Evolutionary conservation across 2,329 filamentous ascomycete species (phyloP).

Genomic region (Curvularia eragrostidis): DNA sequence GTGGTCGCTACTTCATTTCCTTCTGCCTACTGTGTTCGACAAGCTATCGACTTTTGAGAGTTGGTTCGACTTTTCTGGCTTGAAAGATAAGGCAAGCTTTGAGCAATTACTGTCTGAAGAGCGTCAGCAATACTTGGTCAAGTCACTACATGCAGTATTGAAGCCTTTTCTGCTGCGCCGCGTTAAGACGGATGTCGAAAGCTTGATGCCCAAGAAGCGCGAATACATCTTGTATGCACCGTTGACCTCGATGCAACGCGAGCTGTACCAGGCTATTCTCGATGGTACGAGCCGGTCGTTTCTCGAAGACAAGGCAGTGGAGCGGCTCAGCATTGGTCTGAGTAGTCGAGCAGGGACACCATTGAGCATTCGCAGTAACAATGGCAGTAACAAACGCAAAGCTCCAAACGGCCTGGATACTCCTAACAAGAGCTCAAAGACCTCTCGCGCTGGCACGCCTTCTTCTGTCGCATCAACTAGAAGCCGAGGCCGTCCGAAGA

Average conservation of each 20-base stretch:
- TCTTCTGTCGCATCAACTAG: conserved; percentile 59
- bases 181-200: conserved; percentile 92
- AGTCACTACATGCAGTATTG: conserved; percentile 89
- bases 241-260: conserved; percentile 87
- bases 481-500: conserved; percentile 62
- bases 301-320: conserved; percentile 78
- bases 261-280: conserved; percentile 81
- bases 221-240: conserved; percentile 97
- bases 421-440: conserved; percentile 74
- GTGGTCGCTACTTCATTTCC: conserved; percentile 93
- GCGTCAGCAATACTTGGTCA: conserved; percentile 76
- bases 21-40: conserved; percentile 90
- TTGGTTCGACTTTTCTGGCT: conserved; percentile 96
- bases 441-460: conserved; percentile 78
- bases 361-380: conserved; percentile 52
- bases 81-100: conserved; percentile 81
- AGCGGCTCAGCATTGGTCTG: conserved; percentile 61
- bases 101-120: conserved; percentile 81
- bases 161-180: conserved; percentile 89
- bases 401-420: conserved; percentile 54
- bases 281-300: conserved; percentile 59
- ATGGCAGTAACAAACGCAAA: conserved; percentile 65
- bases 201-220: conserved; percentile 89
- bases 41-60: conserved; percentile 91
- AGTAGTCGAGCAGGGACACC: conserved; percentile 57